A percentile compares a stretch with the other conserved stretches of the same genome.
phyloP scores from a whole-genome alignment of 495 filamentous ascomycete species.

The Penicillium tannophilum region DNA sequence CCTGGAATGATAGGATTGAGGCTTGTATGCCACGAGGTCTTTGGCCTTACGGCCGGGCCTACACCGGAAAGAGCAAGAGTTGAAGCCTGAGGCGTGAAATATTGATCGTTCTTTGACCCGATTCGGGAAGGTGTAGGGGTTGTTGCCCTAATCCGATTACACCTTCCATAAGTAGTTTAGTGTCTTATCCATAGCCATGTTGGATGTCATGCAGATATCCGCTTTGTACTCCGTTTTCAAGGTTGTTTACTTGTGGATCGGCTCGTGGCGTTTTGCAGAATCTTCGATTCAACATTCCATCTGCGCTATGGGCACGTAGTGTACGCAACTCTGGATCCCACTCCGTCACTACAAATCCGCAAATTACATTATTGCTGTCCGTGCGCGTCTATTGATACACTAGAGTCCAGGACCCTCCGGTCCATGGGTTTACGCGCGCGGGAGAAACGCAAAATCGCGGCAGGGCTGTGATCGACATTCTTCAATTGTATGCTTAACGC shows the following conservation, averaged over 20 bases:
- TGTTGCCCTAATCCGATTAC: not conserved
- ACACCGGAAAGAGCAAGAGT: not conserved
- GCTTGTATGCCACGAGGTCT: not conserved
- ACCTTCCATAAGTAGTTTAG: conserved; percentile 1
- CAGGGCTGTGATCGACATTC: not conserved
- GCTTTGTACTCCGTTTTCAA: not conserved
- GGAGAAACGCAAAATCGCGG: not conserved
- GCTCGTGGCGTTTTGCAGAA: not conserved
- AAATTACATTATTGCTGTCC: conserved; percentile 7
- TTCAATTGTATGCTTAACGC: not conserved
- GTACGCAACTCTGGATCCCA: not conserved
- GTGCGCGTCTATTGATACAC: conserved; percentile 16
- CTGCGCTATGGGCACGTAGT: conserved; percentile 1
- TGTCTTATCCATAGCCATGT: not conserved
- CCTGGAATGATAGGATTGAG: not conserved
- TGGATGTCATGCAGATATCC: not conserved
- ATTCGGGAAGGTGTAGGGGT: not conserved
- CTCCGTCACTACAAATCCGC: not conserved
- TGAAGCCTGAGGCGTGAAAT: not conserved
- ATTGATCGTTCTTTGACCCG: not conserved
- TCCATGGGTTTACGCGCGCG: not conserved
- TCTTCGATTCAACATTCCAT: conserved; percentile 6
- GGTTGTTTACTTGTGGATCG: not conserved
- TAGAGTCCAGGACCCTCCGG: not conserved
- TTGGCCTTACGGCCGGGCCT: not conserved